phyloP scores from a whole-genome alignment of 2,329 filamentous ascomycete species.

The Calonectria pseudoreteaudii region DNA sequence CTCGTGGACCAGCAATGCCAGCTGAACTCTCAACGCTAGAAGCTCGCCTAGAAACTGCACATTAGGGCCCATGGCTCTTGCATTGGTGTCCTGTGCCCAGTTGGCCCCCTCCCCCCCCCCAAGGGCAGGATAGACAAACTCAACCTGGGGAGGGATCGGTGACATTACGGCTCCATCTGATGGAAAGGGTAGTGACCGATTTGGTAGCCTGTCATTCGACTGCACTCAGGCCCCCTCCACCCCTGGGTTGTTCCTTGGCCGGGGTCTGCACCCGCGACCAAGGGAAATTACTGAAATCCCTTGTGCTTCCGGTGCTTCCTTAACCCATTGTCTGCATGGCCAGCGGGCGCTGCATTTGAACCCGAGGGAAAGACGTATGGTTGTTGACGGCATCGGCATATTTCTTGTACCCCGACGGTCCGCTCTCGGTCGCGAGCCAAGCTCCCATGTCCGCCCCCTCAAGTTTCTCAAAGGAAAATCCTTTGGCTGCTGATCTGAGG shows the following conservation, averaged over 20 bases:
- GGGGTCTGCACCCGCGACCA: slow-evolving; percentile 11
- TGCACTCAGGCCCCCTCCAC: slow-evolving; percentile 8
- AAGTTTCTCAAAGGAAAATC: slow-evolving; percentile 1
- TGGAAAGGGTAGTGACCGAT: slow-evolving; percentile 4
- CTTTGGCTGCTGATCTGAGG: slow-evolving; percentile 12
- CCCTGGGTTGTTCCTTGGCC: slow-evolving; percentile 20
- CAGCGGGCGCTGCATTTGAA: neutral
- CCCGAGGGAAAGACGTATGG: neutral
- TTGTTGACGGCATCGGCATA: neutral
- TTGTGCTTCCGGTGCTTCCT: slow-evolving; percentile 13
- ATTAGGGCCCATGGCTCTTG: neutral
- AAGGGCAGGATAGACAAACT: neutral
- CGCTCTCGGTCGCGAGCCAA: neutral
- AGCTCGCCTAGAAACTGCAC: slow-evolving; percentile 16
- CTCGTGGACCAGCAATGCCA: slow-evolving; percentile 13
- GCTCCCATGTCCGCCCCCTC: neutral
- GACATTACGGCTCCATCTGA: neutral
- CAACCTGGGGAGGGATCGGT: neutral
- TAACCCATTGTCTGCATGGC: neutral
- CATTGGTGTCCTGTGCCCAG: neutral
- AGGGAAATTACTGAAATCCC: slow-evolving; percentile 17
- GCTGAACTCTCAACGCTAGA: slow-evolving; percentile 20
- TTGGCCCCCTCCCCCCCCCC: too few species aligned
- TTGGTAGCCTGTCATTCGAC: slow-evolving; percentile 10
- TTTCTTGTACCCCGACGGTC: neutral